These are phyloP conservation scores for Globisporangium sylvaticum DNA, from an alignment of 352 stramenopile genomes.

Conservation along the genomic window DNA sequence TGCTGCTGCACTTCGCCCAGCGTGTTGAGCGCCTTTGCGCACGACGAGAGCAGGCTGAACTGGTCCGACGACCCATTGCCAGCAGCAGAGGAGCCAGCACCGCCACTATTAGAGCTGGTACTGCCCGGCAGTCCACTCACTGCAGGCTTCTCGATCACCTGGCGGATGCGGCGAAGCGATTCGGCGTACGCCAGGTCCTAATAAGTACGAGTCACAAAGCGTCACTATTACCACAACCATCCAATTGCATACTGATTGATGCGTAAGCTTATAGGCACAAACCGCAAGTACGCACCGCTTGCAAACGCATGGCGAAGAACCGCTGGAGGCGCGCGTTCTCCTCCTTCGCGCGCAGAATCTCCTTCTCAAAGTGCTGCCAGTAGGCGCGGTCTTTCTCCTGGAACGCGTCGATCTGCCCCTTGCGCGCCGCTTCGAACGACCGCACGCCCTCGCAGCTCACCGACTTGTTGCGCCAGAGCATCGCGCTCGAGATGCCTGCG, in stretches of 20 bases:
- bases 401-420: slow-evolving; percentile 66
- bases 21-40: slow-evolving; percentile 53
- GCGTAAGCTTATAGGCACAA: neutral
- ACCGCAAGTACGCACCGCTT: slow-evolving; percentile 31
- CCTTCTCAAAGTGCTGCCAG: slow-evolving; percentile 76
- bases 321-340: slow-evolving; percentile 61
- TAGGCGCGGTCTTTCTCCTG: slow-evolving; percentile 65
- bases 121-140: neutral
- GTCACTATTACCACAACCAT: neutral
- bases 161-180: slow-evolving; percentile 54
- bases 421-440: slow-evolving; percentile 59
- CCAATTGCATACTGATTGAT: neutral
- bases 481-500: slow-evolving; percentile 26
- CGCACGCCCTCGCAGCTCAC: slow-evolving; percentile 57
- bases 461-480: slow-evolving; percentile 56
- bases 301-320: slow-evolving; percentile 63
- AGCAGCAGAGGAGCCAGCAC: neutral
- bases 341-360: slow-evolving; percentile 58
- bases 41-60: slow-evolving; percentile 34
- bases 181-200: slow-evolving; percentile 76
- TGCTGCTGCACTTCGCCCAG: slow-evolving; percentile 75
- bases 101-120: neutral
- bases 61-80: neutral
- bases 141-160: slow-evolving; percentile 39
- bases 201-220: neutral